These are phyloP conservation scores for Diaporthe australafricana DNA, from an alignment of 2,329 filamentous ascomycete genomes.

Conservation along the genomic window DNA sequence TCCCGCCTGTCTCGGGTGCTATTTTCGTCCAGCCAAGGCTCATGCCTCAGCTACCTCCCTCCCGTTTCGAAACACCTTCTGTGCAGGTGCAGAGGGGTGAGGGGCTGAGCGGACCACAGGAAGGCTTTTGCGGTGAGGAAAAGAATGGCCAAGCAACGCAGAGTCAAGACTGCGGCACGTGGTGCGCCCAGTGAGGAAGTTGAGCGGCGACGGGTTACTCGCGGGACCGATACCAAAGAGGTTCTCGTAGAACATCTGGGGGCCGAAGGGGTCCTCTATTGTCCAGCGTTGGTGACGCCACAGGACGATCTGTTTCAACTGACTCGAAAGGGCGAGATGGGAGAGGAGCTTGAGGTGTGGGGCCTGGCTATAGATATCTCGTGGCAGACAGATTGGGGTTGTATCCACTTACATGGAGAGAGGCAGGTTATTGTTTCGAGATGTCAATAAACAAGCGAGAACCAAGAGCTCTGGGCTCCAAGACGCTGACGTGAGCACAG, in stretches of 20 bases:
- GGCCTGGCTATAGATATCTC: neutral
- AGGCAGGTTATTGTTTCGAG: neutral
- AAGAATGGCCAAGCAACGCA: conserved; percentile 3
- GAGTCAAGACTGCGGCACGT: conserved; percentile 22
- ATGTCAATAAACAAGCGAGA: neutral
- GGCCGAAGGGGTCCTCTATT: neutral
- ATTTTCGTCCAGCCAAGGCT: neutral
- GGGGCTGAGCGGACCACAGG: neutral
- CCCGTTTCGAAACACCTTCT: neutral
- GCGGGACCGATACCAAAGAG: conserved; percentile 1
- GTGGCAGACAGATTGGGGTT: neutral
- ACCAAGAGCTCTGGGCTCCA: neutral
- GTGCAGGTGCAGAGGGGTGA: neutral
- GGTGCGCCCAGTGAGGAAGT: neutral
- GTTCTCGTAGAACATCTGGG: neutral
- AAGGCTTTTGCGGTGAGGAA: neutral
- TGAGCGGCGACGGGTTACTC: conserved; percentile 3
- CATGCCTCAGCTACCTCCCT: neutral
- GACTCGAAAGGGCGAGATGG: neutral
- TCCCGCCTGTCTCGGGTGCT: neutral
- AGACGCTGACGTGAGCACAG: neutral
- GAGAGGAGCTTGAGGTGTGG: neutral
- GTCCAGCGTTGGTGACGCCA: neutral
- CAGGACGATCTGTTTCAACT: neutral
- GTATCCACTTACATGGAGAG: neutral